Evolutionary conservation across 805 yeast genomes (phyloP), one percentile per base, ranked within the genome.

Genomic region (Candida ficus): DNA sequence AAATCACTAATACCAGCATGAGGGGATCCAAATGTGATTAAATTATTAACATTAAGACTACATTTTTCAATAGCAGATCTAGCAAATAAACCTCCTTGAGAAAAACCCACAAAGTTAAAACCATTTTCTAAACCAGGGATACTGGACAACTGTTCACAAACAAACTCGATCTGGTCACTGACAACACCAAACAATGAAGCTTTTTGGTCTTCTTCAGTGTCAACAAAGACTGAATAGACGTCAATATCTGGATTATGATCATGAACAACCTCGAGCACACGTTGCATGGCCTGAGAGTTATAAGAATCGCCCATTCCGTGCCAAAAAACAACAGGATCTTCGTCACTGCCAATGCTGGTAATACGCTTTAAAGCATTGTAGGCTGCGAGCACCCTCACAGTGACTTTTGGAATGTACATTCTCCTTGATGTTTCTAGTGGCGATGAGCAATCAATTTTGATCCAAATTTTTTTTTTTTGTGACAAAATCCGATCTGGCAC

Each of bases 31-130:
- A 81, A 83, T 0, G 95, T 83, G 12, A 85, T 63, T 35, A 85
- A 62, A 23, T 68, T 77, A 37, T 71, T 58, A 3, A 82, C 66
- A 17, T 61, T 54, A 54, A 69, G 27, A 12, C 38, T 48, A 58
- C 91, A 85, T 19, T 73, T 59, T 54, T 86, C 83, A 22, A 76
- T 66, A 22, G 81, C 70, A 5, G 80, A 81, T 34, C 95, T 61
- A n/a, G 83, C 62, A 45, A 85, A 78, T n/a, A 85, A 60, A 0
- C 95, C 95, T 30, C 95, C 95, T 56, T 85, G 95, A 0, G 91
- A 83, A 49, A 82, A 80, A 5, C 95, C 95, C 30, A 85, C 68
- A 6, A 80, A 85, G 56, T 83, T 80, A 53, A 83, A 80, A 0
- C 90, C 90, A 26, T 60, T 41, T 2, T 42, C 37, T 7, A 83